These are phyloP conservation scores for Diutina pseudorugosa DNA, from an alignment of 1,139 yeast species.

Conservation along the genomic window DNA sequence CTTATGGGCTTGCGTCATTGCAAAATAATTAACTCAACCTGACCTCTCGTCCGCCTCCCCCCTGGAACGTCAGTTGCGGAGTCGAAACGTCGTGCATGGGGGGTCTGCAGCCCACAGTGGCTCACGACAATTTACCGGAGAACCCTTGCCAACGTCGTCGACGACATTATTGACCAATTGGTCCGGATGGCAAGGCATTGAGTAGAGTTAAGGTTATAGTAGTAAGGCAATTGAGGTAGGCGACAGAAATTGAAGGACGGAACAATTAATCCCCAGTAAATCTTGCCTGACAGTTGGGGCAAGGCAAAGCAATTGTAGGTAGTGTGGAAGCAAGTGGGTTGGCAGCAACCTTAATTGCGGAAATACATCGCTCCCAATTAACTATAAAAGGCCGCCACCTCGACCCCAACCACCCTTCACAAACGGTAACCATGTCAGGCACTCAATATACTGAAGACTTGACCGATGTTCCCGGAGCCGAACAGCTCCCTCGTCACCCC, in stretches of 20 bases:
- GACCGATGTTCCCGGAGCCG: slow-evolving; percentile 1
- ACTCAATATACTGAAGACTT: not conserved
- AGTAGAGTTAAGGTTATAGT: too few relatives aligned
- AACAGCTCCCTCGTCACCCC: not conserved
- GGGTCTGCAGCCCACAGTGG: not conserved
- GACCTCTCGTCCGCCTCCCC: not conserved
- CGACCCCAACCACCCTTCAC: not conserved
- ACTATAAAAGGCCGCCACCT: not conserved
- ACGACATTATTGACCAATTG: too few relatives aligned
- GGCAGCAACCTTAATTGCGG: not conserved
- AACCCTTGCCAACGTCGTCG: too few relatives aligned
- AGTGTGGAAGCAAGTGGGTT: not conserved
- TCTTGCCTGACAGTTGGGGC: too few relatives aligned
- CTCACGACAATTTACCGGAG: not conserved
- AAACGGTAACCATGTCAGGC: not conserved
- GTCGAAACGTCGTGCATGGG: not conserved
- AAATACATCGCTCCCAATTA: not conserved
- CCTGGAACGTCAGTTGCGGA: not conserved
- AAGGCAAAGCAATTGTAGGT: not conserved
- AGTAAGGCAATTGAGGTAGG: too few relatives aligned
- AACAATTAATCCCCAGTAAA: too few relatives aligned
- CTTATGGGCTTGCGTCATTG: not conserved
- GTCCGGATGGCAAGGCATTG: too few relatives aligned
- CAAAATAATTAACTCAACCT: too few relatives aligned
- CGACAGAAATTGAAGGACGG: not conserved